A percentile compares a stretch with the other conserved stretches of the same genome.
These are phyloP conservation scores for Dichotomopilus funicola DNA, from an alignment of 2,329 filamentous ascomycete genomes.

Conservation along the genomic window DNA sequence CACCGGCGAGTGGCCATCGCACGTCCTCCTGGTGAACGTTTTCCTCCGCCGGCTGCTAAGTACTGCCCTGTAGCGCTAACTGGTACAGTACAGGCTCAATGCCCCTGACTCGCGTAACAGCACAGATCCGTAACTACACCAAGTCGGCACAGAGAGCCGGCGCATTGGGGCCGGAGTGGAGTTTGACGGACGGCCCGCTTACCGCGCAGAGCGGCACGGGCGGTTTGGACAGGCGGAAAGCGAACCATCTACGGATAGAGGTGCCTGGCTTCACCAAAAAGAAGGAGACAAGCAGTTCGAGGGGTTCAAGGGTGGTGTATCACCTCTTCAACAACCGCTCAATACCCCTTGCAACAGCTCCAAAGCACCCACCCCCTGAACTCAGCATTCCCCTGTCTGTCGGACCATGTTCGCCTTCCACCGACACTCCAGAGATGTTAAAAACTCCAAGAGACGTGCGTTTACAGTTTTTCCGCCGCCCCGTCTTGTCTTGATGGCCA, in stretches of 20 bases:
- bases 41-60: too few relatives aligned
- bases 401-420: too few relatives aligned
- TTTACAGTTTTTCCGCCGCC: constrained; percentile 13
- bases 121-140: background rate
- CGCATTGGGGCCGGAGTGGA: background rate
- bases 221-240: too few relatives aligned
- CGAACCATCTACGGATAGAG: too few relatives aligned
- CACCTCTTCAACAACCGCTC: background rate
- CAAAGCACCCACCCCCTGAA: background rate
- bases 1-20: too few relatives aligned
- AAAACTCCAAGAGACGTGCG: constrained; percentile 12
- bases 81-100: background rate
- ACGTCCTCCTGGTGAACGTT: too few relatives aligned
- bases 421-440: constrained; percentile 14
- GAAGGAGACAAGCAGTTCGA: too few relatives aligned
- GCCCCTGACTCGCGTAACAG: background rate
- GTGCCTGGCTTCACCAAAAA: too few relatives aligned
- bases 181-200: background rate
- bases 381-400: background rate
- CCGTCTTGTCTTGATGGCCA: constrained; percentile 22
- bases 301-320: constrained; percentile 3
- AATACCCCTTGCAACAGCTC: constrained; percentile 7
- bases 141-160: background rate
- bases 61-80: too few relatives aligned
- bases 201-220: background rate